These are phyloP conservation scores for Seiridium unicorne DNA, from an alignment of 2,329 filamentous ascomycete genomes.

Conservation along the genomic window DNA sequence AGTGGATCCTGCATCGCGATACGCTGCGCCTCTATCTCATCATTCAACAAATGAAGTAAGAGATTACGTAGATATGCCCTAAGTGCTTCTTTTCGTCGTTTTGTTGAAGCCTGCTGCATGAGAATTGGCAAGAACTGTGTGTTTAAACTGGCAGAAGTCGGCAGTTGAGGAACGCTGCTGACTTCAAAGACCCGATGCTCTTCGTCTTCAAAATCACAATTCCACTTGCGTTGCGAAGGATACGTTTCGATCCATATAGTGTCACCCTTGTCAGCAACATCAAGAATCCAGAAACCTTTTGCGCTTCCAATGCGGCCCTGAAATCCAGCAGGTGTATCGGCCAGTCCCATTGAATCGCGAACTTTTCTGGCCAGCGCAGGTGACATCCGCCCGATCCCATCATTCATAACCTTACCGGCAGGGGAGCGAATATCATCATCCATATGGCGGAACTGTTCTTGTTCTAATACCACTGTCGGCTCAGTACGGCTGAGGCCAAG, in stretches of 20 bases:
- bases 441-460: constrained; percentile 41
- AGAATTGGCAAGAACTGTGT: constrained; percentile 69
- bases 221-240: constrained; percentile 69
- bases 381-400: constrained; percentile 67
- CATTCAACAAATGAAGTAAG: constrained; percentile 46
- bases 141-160: constrained; percentile 58
- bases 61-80: constrained; percentile 44
- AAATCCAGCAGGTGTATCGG: constrained; percentile 59
- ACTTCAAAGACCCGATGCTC: constrained; percentile 67
- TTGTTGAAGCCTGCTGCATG: constrained; percentile 53
- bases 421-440: constrained; percentile 38
- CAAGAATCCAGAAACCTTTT: constrained; percentile 74
- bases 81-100: constrained; percentile 33
- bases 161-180: constrained; percentile 42
- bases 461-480: constrained; percentile 44
- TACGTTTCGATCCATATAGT: constrained; percentile 65
- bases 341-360: constrained; percentile 46
- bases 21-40: constrained; percentile 51
- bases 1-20: constrained; percentile 47
- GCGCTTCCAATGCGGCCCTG: constrained; percentile 71
- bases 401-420: constrained; percentile 55
- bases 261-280: constrained; percentile 43
- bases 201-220: constrained; percentile 43
- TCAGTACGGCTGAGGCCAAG: constrained; percentile 52
- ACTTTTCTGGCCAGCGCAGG: constrained; percentile 54